phyloP scores from a whole-genome alignment of 2,329 filamentous ascomycete genomes.

The Orbilia oligospora region DNA sequence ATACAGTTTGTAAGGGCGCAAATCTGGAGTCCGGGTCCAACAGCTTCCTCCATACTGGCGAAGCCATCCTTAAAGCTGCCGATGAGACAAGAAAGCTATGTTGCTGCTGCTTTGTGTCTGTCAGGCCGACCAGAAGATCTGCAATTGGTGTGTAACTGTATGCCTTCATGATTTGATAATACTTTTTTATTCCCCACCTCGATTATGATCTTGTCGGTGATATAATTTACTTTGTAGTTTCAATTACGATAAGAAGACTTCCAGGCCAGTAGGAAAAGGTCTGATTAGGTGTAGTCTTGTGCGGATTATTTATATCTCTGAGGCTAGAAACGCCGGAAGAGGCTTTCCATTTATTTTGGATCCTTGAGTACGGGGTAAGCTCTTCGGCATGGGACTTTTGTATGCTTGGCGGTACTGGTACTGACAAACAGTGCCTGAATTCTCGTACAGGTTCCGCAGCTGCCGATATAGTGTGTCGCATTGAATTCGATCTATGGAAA shows the following conservation, averaged over 20 bases:
- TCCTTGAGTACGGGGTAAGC: neutral
- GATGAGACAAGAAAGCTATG: conserved; percentile 29
- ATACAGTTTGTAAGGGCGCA: conserved; percentile 5
- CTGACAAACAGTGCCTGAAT: neutral
- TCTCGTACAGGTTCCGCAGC: too few relatives aligned
- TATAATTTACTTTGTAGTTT: neutral
- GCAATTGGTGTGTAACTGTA: conserved; percentile 25
- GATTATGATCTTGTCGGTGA: neutral
- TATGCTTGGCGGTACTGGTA: too few relatives aligned
- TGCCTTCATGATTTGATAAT: neutral
- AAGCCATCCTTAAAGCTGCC: conserved; percentile 25
- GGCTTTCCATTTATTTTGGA: neutral
- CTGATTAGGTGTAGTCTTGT: too few relatives aligned
- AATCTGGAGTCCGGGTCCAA: conserved; percentile 42
- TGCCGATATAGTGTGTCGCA: too few relatives aligned
- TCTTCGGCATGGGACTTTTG: too few relatives aligned
- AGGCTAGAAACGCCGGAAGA: too few relatives aligned
- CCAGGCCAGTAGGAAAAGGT: too few relatives aligned
- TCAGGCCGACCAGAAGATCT: conserved; percentile 27
- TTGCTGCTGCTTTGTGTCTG: neutral
- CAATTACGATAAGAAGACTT: too few relatives aligned
- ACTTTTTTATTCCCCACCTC: neutral
- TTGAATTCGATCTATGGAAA: too few relatives aligned
- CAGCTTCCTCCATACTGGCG: conserved; percentile 36
- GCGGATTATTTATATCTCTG: too few relatives aligned